phyloP scores from a whole-genome alignment of 805 yeast species.

The Ogataea ganodermae region DNA sequence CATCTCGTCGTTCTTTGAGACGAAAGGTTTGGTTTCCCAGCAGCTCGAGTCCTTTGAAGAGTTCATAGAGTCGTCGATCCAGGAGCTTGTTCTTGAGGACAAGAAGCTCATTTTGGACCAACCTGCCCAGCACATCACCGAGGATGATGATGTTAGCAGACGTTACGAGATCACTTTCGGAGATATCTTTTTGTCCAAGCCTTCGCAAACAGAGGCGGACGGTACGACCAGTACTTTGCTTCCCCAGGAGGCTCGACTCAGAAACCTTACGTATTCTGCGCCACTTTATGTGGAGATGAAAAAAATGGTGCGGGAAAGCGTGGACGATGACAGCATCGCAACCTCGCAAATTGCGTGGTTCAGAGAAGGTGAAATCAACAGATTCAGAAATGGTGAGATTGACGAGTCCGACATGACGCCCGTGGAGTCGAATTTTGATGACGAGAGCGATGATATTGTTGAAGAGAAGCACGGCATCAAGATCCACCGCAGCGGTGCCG shows the following conservation, averaged over 20 bases:
- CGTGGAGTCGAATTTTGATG: conserved; percentile 44
- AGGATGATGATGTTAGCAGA: conserved; percentile 84
- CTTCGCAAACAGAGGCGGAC: conserved; percentile 98
- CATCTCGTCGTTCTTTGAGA: conserved; percentile 92
- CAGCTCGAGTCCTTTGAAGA: conserved; percentile 98
- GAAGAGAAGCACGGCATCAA: conserved; percentile 43
- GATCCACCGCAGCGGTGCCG: conserved; percentile 37
- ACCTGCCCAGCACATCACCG: conserved; percentile 96
- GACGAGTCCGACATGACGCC: conserved; percentile 29
- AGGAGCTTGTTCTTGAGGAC: conserved; percentile 95
- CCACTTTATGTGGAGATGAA: conserved; percentile 96
- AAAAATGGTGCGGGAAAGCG: conserved; percentile 81
- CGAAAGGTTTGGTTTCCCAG: conserved; percentile 95
- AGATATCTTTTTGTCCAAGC: conserved; percentile 92
- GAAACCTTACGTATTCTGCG: conserved; percentile 94
- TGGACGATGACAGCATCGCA: conserved; percentile 63
- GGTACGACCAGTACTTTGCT: conserved; percentile 99
- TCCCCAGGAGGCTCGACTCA: conserved; percentile 96
- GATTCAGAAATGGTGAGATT: conserved; percentile 32
- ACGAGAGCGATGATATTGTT: conserved; percentile 64
- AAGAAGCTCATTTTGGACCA: conserved; percentile 92
- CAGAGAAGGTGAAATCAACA: conserved; percentile 51
- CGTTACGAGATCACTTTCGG: conserved; percentile 98
- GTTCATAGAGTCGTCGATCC: conserved; percentile 94
- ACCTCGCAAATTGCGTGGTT: conserved; percentile 62